Evolutionary conservation across 2,329 filamentous ascomycete genomes (phyloP).

Genomic region (Arthroderma uncinatum): DNA sequence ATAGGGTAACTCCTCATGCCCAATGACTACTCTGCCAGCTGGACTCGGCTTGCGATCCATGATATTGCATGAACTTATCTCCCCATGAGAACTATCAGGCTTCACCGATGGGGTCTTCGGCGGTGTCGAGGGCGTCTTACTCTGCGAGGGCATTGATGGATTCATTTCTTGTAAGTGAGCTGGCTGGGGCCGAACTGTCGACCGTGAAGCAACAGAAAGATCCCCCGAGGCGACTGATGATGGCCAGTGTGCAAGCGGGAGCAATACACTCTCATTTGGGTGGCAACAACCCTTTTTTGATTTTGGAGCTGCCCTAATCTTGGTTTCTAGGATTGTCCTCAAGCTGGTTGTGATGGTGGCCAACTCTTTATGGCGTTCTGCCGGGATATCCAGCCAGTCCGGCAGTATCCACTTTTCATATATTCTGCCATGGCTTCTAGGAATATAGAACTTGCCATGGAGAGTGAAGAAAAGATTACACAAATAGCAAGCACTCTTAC

Average conservation of each 20-base stretch:
- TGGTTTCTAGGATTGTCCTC: too few species aligned
- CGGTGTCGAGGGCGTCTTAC: not conserved
- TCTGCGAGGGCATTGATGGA: not conserved
- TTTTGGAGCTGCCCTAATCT: not conserved
- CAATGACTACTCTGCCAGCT: not conserved
- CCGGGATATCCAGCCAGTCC: too few species aligned
- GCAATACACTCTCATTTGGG: not conserved
- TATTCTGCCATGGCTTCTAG: too few species aligned
- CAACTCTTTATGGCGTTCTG: too few species aligned
- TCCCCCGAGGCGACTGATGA: not conserved
- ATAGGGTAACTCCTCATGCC: not conserved
- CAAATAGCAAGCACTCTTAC: constrained; percentile 13
- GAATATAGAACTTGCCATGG: constrained; percentile 12
- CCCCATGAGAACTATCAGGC: not conserved
- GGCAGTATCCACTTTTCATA: too few species aligned
- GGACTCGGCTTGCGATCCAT: not conserved
- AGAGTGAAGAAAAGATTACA: constrained; percentile 11
- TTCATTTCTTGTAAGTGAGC: not conserved
- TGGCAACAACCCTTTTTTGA: not conserved
- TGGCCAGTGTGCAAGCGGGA: not conserved
- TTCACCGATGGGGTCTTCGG: not conserved
- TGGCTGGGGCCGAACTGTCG: not conserved
- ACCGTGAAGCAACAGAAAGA: not conserved
- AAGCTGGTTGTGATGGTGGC: too few species aligned
- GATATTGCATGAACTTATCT: not conserved